Percentiles rank a stretch among this genome's conserved stretches.
These are phyloP conservation scores for Morella rubra DNA, from an alignment of 306 rosid species.

Conservation along the genomic window DNA sequence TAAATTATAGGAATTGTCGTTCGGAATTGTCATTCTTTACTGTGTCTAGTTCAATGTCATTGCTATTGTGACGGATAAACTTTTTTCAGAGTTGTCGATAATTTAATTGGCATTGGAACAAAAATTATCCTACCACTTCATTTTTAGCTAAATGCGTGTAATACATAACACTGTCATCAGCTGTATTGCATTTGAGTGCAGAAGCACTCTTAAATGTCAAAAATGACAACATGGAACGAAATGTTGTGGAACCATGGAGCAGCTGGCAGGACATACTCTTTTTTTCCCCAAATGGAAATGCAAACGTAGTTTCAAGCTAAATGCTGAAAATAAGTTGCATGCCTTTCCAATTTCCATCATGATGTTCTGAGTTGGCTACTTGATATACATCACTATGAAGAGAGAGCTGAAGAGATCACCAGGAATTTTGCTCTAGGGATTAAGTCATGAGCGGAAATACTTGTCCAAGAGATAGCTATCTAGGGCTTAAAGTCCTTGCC, in stretches of 20 bases:
- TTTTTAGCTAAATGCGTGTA: not conserved
- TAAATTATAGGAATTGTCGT: no score
- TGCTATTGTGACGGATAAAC: no score
- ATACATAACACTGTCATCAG: not conserved
- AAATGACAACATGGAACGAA: not conserved
- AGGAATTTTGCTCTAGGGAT: not conserved
- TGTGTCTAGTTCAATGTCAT: no score
- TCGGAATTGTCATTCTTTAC: no score
- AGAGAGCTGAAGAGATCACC: not conserved
- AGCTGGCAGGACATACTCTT: not conserved
- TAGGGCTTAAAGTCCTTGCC: not conserved
- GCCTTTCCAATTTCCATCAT: not conserved
- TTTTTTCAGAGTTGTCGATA: no score
- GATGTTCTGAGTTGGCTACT: not conserved
- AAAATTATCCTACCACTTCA: not conserved
- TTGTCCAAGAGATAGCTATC: not conserved
- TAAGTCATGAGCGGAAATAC: not conserved
- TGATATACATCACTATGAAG: not conserved
- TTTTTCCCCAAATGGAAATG: not conserved
- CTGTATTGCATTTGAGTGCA: not conserved
- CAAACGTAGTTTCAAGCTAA: not conserved
- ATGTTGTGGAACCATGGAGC: not conserved
- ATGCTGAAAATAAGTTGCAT: not conserved
- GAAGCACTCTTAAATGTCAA: not conserved
- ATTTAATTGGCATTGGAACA: no score